A percentile compares a stretch with the other conserved stretches of the same genome.
Conservation (phyloP, 1,284 basidiomycete genomes). For the Fereydounia khargensis region DNA sequence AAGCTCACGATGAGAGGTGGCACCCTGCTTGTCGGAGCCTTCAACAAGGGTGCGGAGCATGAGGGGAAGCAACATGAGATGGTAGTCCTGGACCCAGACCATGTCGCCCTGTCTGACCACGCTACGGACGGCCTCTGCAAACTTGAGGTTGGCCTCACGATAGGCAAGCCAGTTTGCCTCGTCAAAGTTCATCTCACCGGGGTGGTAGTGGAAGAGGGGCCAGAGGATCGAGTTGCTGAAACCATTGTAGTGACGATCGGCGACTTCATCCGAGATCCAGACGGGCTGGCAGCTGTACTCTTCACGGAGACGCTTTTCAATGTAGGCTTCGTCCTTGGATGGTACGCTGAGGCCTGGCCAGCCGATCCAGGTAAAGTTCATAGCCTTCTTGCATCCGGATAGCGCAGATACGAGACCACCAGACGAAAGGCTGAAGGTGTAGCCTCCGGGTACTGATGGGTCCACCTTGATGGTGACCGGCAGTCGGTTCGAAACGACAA, state of each 20-base stretch:
- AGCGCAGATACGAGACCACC: constrained; percentile 56
- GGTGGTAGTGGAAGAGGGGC: constrained; percentile 97
- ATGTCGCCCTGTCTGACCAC: constrained; percentile 76
- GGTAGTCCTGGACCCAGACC: constrained; percentile 78
- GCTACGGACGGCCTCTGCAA: constrained; percentile 80
- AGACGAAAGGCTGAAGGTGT: constrained; percentile 50
- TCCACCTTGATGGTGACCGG: constrained; percentile 62
- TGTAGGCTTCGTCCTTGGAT: constrained; percentile 43
- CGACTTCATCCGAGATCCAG: constrained; percentile 93
- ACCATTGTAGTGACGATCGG: constrained; percentile 94
- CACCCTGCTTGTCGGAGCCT: constrained; percentile 59
- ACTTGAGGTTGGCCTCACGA: constrained; percentile 90
- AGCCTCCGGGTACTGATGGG: constrained; percentile 47
- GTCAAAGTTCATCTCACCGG: constrained; percentile 85
- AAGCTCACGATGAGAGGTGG: constrained; percentile 43
- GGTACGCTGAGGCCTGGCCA: constrained; percentile 55
- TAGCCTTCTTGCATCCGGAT: constrained; percentile 51
- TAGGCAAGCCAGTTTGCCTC: constrained; percentile 97
- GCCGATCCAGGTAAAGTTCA: constrained; percentile 57
- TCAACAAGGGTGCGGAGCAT: constrained; percentile 84
- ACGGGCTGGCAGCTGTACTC: constrained; percentile 97
- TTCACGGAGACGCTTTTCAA: constrained; percentile 70
- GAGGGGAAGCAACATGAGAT: constrained; percentile 91
- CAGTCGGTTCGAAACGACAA: constrained; percentile 92
- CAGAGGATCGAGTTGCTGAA: constrained; percentile 99